Base-by-base conservation (phyloP, 2,329 filamentous ascomycete species). In the Knoxdaviesia proteae region DNA sequence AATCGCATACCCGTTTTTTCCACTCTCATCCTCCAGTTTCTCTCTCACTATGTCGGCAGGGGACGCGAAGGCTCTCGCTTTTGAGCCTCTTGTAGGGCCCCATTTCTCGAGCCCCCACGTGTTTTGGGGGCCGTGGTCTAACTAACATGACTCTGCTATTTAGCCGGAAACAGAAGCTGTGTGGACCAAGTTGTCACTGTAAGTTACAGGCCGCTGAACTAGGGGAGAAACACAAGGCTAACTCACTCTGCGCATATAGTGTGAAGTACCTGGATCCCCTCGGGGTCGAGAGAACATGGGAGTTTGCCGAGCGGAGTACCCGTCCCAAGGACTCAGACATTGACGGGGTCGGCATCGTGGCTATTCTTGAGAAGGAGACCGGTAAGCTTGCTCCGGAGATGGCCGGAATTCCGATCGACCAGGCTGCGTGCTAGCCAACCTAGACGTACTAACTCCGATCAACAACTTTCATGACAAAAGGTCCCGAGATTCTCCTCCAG, bases 321-420 rank as follows among this genome's bases (percentile, higher is more conserved):
- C 70, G 79, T 4, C 77, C 78, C 8, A 61, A 63, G 44, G 63
- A 58, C 48, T 65, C 65, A 45, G 69, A 72, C 34, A 75, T 84
- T 42, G 80, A 86, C 51, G 79, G 76, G 42, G 78, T 84, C 9
- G 78, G 78, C 46, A 81, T 86, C 45, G 65, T 82, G 10, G 80
- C 78, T 37, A 71, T 84, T 48, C 61, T 86, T 9, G 61, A 73
- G 47, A 69, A 67, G 48, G 55, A 65, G 6, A 58, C 59, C 1
- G 69, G 68, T 59, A 20, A 20, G 20, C 20, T 20, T 42, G 38
- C 43, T 7, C 3, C 20, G 20, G 20, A 20, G 20, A 20, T 20
- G 20, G 20, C 20, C 20, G 20, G 20, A 20, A 20, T 20, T 20
- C 20, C 20, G 20, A 20, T 20, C 2, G 20, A 20, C 20, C 20